Base-by-base conservation (phyloP, 1,284 basidiomycete species). In the Rhodotorula glutinis region DNA sequence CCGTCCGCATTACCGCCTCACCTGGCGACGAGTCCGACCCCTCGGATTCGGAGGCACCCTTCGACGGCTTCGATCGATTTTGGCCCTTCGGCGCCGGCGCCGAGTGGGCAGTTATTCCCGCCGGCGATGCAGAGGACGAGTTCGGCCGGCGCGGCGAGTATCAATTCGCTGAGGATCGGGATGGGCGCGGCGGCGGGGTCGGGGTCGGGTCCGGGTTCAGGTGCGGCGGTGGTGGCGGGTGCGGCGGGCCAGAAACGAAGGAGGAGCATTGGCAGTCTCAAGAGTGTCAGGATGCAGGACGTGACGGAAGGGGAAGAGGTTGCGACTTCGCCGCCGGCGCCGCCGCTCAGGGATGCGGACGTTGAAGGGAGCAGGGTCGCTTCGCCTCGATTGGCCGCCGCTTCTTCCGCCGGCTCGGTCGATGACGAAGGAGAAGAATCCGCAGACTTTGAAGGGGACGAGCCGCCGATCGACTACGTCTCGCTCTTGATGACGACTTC, bases 261-360 rank as follows among this genome's bases (percentile, higher is more conserved):
- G 38, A 51, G 38, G 58, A 59, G 58, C 49, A 25, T 27, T 52
- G 62, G 62, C 25, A 52, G 58, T 19, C 38, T 95, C 3, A 88
- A 93, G 25, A 96, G 93, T 1, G 86, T 96, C 16, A 92, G 92
- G 0, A 94, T 52, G 79, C 30, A 75, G 66, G 72, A 69, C 5
- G 4, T 29, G 43, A 14, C 8, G 19, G 49, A 30, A 62, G 53
- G 38, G 29, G 52, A 16, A 23, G 52, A 53, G 25, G 21, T 21
- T 8, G 25, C 41, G 33, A 13, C 52, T 14, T 17, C 11, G 9
- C 19, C 17, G 8, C 4, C 29, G 29, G 47, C 47, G n/a, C 14
- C 17, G 13, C 16, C 25, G 49, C 25, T 7, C 25, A 29, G 13
- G 49, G 25, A n/a, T n/a, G 25, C 11, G 25, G n/a, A 25, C 9